A percentile compares a stretch with the other conserved stretches of the same genome.
phyloP scores from a whole-genome alignment of 257 asterid genomes.

The Penstemon davidsonii region DNA sequence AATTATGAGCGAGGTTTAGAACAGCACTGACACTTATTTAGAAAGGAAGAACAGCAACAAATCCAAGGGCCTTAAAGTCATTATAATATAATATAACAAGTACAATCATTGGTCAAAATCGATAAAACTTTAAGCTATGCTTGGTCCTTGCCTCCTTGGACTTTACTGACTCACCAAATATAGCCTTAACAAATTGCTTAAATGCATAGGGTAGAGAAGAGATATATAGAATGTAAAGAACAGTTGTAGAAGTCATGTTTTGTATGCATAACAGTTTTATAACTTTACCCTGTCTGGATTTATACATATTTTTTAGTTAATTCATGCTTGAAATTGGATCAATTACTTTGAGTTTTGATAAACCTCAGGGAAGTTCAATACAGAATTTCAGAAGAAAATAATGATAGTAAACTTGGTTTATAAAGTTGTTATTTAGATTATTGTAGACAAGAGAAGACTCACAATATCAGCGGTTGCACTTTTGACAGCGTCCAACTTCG shows the following conservation, averaged over 20 bases:
- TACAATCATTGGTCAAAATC: background rate
- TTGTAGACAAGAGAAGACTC: slow-evolving; percentile 36
- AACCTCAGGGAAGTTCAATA: too few relatives aligned
- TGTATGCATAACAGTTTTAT: too few relatives aligned
- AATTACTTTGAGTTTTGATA: too few relatives aligned
- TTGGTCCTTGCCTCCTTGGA: too few relatives aligned
- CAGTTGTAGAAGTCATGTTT: background rate
- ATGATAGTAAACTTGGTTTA: too few relatives aligned
- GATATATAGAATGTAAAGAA: background rate
- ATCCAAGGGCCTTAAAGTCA: background rate
- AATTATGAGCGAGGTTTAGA: background rate
- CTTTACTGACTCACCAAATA: too few relatives aligned
- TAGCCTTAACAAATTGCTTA: too few relatives aligned
- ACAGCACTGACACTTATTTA: background rate
- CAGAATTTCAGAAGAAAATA: too few relatives aligned
- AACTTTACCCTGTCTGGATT: too few relatives aligned
- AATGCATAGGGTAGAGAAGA: background rate
- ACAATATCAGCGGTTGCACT: slow-evolving; percentile 94
- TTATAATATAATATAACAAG: background rate
- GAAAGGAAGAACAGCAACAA: background rate
- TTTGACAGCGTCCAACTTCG: slow-evolving; percentile 83
- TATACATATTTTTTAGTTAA: too few relatives aligned
- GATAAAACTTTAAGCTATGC: background rate
- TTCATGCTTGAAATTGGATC: too few relatives aligned
- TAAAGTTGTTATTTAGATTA: too few relatives aligned